Evolutionary conservation across 2,329 filamentous ascomycete species (phyloP), one percentile per base, ranked within the genome.

Genomic region (Tolypocladium tropicale): DNA sequence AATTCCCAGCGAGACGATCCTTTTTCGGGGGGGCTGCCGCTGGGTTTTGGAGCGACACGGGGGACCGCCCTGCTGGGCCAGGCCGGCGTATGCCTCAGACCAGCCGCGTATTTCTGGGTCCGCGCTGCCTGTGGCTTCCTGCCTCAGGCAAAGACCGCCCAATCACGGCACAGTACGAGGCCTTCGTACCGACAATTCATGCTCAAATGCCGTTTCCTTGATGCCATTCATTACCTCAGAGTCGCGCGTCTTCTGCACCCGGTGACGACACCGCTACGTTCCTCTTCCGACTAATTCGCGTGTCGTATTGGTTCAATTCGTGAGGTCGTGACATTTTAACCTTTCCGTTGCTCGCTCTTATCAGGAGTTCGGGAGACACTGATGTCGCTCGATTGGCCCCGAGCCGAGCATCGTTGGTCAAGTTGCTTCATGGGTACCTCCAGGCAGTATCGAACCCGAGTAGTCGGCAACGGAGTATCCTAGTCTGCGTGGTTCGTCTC

Each of bases 101-200:
- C 59, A 63, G 56, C 14, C 50, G 60, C 65, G 65, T 66, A 68
- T 46, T 57, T 66, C 54, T 62, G 43, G 50, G 62, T 54, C 63
- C 62, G 61, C 56, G 6, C 28, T 37, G 23, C 11, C 21, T 49
- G 25, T 25, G 52, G n/a, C 11, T 51, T 56, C 39, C 43, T 65
- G 68, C 68, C 69, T 54, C 53, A 54, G 53, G 53, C 53, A 49
- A 33, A 28, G 7, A 33, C 10, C 28, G 14, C 25, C 52, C 52
- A 53, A 53, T 53, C 52, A 53, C 52, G 37, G 25, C 25, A 23
- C 52, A 21, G 36, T 39, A 53, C 46, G 6, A 21, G 25, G 2
- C 3, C 5, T 28, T 30, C 11, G 46, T 33, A 50, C 28, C 28
- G 46, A 21, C 9, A 28, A 3, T 14, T 10, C 12, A 23, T 6